Conservation (phyloP, 2,329 filamentous ascomycete genomes). For the Fusarium albosuccineum region DNA sequence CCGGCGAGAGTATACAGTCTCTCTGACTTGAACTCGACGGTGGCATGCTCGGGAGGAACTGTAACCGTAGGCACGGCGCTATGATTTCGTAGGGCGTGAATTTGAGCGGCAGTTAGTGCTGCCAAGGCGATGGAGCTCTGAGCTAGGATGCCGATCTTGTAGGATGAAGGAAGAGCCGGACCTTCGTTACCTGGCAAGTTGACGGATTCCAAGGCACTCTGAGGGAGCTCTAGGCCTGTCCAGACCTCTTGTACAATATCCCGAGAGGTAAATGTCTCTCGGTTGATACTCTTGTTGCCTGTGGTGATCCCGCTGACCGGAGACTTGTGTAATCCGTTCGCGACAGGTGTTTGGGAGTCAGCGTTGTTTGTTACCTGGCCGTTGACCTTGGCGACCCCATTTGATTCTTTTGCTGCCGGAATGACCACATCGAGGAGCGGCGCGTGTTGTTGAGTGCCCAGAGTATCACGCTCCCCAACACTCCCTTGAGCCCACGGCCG, state of each 20-base stretch:
- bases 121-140: conserved; percentile 65
- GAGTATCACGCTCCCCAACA: conserved; percentile 53
- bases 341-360: neutral
- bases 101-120: conserved; percentile 62
- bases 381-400: neutral
- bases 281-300: neutral
- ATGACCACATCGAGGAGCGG: conserved; percentile 48
- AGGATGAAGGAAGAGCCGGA: conserved; percentile 61
- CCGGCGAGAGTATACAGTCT: conserved; percentile 60
- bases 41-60: conserved; percentile 61
- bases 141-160: conserved; percentile 65
- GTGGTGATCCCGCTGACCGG: neutral
- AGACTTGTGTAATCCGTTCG: neutral
- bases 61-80: conserved; percentile 52
- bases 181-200: conserved; percentile 23
- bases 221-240: conserved; percentile 31
- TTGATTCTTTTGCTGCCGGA: neutral
- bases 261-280: neutral
- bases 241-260: conserved; percentile 26
- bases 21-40: conserved; percentile 67
- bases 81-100: conserved; percentile 54
- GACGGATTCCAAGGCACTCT: conserved; percentile 17
- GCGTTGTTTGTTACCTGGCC: neutral
- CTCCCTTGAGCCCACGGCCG: conserved; percentile 52
- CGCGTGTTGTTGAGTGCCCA: conserved; percentile 56